Conservation (phyloP, 768 basidiomycete species). For the Tricholoma sp. region DNA sequence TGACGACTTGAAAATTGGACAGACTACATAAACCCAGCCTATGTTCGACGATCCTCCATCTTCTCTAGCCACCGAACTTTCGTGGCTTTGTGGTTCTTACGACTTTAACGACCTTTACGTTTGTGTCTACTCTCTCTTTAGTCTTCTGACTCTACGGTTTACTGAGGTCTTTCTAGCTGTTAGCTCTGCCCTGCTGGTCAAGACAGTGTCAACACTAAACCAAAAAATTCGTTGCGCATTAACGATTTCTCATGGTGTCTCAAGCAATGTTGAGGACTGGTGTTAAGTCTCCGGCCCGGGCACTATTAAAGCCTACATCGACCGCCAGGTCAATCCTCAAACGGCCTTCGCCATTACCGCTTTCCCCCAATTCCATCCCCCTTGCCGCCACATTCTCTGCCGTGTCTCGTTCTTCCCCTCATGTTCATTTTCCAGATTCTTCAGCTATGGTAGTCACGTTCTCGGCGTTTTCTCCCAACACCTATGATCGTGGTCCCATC, state of each 20-base stretch:
- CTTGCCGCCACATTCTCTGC: conserved; percentile 28
- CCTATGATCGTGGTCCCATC: conserved; percentile 64
- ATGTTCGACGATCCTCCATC: too few relatives aligned
- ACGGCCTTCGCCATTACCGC: conserved; percentile 31
- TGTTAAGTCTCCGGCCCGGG: conserved; percentile 28
- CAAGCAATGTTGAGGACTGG: conserved; percentile 32
- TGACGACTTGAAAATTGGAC: too few relatives aligned
- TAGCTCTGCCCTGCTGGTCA: conserved; percentile 43
- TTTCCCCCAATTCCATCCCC: conserved; percentile 29
- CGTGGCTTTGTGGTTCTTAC: too few relatives aligned
- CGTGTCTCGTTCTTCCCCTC: conserved; percentile 35
- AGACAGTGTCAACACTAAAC: conserved; percentile 33
- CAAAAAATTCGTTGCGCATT: conserved; percentile 13
- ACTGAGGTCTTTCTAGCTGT: not conserved
- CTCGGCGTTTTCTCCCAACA: conserved; percentile 49
- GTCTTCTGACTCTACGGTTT: not conserved
- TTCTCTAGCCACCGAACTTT: too few relatives aligned
- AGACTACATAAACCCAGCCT: too few relatives aligned
- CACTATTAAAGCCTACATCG: conserved; percentile 18
- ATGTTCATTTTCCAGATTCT: conserved; percentile 65
- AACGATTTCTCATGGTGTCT: conserved; percentile 30
- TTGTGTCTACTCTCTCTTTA: too few relatives aligned
- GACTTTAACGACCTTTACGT: too few relatives aligned
- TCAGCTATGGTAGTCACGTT: conserved; percentile 52
- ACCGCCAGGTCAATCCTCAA: conserved; percentile 36